These are phyloP conservation scores for Quercus robur DNA, from an alignment of 306 rosid species.

Conservation along the genomic window DNA sequence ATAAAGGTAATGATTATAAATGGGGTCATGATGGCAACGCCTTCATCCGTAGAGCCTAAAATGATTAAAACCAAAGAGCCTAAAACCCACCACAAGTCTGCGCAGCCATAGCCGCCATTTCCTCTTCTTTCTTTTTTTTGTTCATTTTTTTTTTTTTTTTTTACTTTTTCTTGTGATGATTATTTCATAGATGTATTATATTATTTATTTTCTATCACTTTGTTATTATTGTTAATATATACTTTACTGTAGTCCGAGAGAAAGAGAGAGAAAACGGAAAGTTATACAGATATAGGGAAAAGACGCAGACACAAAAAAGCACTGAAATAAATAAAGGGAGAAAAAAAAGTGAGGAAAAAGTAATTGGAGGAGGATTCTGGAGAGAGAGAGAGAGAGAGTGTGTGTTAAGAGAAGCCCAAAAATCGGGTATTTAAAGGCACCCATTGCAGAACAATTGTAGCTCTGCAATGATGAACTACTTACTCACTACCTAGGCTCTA, in stretches of 20 bases:
- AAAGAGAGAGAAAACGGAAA: not conserved
- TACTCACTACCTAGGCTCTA: constrained; percentile 18
- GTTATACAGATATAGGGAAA: constrained; percentile 12
- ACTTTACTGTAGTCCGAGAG: not conserved
- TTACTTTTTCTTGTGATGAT: not conserved
- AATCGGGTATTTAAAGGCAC: constrained; percentile 34
- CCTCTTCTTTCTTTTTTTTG: not conserved
- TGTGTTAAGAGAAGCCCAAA: not conserved
- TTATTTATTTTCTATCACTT: constrained; percentile 3
- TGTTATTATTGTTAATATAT: not conserved
- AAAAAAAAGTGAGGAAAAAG: not conserved
- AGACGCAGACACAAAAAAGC: constrained; percentile 11
- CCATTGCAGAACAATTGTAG: constrained; percentile 8
- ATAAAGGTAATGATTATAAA: constrained; percentile 46
- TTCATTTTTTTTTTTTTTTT: no score
- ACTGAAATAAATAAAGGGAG: not conserved
- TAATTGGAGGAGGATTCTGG: constrained; percentile 21
- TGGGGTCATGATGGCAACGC: constrained; percentile 48
- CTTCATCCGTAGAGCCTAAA: constrained; percentile 18
- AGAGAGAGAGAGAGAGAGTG: constrained; percentile 12
- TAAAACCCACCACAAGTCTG: constrained; percentile 21
- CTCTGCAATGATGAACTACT: constrained; percentile 27
- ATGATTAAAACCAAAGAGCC: constrained; percentile 21
- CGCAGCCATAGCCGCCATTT: constrained; percentile 93
- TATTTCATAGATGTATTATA: not conserved